Evolutionary conservation across 331 rosid genomes (phyloP).

Genomic region (Pyracantha coccinea): DNA sequence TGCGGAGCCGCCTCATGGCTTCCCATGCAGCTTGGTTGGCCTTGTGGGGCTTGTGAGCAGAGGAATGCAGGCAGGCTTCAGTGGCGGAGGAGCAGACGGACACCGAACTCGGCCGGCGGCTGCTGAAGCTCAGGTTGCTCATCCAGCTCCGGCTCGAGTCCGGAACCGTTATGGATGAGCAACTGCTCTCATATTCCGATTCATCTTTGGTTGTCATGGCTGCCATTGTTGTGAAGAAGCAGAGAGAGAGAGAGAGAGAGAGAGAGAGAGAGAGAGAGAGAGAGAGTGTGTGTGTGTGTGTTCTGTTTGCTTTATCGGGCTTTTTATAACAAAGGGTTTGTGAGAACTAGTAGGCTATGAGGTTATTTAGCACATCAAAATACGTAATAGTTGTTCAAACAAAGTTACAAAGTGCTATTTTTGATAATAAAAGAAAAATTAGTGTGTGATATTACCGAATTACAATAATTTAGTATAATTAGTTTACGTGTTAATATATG

Average conservation of each 20-base stretch:
- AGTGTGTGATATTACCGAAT: neutral
- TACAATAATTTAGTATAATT: no score
- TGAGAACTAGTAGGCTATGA: neutral
- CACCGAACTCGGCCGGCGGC: conserved; percentile 65
- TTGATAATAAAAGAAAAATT: conserved; percentile 10
- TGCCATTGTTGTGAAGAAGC: conserved; percentile 33
- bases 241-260: conserved; percentile 4
- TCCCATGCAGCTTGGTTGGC: conserved; percentile 91
- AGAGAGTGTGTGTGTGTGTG: no score
- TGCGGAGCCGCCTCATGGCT: conserved; percentile 61
- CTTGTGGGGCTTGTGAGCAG: conserved; percentile 73
- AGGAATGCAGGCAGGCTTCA: conserved; percentile 20
- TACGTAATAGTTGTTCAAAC: conserved; percentile 11
- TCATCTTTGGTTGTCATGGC: conserved; percentile 29
- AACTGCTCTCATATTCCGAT: conserved; percentile 79
- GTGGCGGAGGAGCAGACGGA: conserved; percentile 41
- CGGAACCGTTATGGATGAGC: conserved; percentile 75
- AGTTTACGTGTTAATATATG: no score
- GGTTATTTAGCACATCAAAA: conserved; percentile 9
- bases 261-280: no score
- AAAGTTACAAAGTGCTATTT: conserved; percentile 25
- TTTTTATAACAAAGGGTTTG: conserved; percentile 21
- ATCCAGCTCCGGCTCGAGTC: conserved; percentile 84
- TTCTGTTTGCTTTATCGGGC: conserved; percentile 15
- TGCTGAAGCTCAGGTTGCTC: conserved; percentile 77